These are phyloP conservation scores for Ceratocystis eucalypticola DNA, from an alignment of 2,329 filamentous ascomycete species.

Conservation along the genomic window DNA sequence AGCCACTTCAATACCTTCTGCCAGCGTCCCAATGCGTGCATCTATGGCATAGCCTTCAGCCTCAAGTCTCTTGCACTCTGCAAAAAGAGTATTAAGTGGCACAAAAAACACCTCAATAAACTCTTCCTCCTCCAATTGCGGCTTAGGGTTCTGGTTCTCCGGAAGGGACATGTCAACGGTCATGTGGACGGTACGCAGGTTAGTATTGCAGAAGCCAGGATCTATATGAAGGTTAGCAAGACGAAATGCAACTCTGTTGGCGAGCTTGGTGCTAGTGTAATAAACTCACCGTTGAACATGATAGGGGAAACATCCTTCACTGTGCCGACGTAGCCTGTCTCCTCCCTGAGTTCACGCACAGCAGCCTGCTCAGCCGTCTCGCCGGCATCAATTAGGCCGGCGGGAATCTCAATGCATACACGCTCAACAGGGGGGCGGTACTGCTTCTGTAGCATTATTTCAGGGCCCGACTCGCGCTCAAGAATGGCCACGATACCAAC, in stretches of 20 bases:
- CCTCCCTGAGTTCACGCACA: conserved; percentile 50
- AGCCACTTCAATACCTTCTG: conserved; percentile 63
- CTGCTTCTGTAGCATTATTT: conserved; percentile 53
- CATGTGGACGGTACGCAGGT: conserved; percentile 57
- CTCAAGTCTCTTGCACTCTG: conserved; percentile 53
- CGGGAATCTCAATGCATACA: conserved; percentile 50
- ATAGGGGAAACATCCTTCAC: conserved; percentile 45
- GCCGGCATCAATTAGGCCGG: conserved; percentile 48
- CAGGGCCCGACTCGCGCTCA: conserved; percentile 37
- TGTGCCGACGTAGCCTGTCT: conserved; percentile 51
- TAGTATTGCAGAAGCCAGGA: conserved; percentile 54
- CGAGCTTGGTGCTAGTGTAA: not conserved
- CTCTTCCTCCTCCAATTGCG: conserved; percentile 63
- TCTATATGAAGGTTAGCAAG: conserved; percentile 27
- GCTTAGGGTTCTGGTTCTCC: conserved; percentile 55
- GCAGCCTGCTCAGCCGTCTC: conserved; percentile 50
- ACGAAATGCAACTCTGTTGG: not conserved
- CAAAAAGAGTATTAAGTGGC: conserved; percentile 49
- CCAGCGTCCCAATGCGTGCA: conserved; percentile 61
- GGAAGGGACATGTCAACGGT: conserved; percentile 54
- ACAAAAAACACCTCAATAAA: conserved; percentile 70
- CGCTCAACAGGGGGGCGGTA: conserved; percentile 49
- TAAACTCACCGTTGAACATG: conserved; percentile 44
- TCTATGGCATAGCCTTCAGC: conserved; percentile 64
- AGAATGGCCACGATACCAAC: conserved; percentile 62